Conservation (phyloP, 2,329 filamentous ascomycete genomes). For the Cladosporium halotolerans region DNA sequence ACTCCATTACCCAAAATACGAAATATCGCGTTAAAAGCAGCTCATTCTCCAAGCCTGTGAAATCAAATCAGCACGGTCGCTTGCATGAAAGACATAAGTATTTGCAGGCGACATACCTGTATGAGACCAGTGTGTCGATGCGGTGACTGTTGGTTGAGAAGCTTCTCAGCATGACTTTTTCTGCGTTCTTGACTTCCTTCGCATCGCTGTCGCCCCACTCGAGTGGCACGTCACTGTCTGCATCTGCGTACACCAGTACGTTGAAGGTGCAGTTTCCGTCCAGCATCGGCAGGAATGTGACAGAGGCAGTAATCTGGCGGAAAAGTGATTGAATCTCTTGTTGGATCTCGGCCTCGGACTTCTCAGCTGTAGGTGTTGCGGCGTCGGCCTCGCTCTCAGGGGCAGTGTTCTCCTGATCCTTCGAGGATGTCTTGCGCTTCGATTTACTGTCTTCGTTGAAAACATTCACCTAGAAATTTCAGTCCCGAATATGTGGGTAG, state of each 20-base stretch:
- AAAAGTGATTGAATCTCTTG: constrained; percentile 94
- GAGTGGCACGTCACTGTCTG: constrained; percentile 90
- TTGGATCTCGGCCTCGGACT: constrained; percentile 91
- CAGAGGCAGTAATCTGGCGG: constrained; percentile 93
- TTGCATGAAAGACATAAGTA: not conserved
- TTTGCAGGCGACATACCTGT: constrained; percentile 47
- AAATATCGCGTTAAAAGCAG: not conserved
- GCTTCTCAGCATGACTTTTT: constrained; percentile 89
- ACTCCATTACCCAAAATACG: constrained; percentile 4
- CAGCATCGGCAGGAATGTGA: constrained; percentile 92
- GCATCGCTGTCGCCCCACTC: constrained; percentile 99
- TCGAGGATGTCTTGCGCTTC: constrained; percentile 28
- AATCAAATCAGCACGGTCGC: not conserved
- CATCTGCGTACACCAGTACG: constrained; percentile 94
- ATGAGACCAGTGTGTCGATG: constrained; percentile 93
- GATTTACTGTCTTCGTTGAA: constrained; percentile 36
- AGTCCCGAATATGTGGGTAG: not conserved
- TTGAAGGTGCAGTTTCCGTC: constrained; percentile 97
- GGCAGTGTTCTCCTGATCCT: constrained; percentile 65
- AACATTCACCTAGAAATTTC: constrained; percentile 22
- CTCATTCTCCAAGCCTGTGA: constrained; percentile 4
- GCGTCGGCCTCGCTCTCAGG: constrained; percentile 17
- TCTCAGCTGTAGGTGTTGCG: constrained; percentile 47
- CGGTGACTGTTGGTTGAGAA: constrained; percentile 94
- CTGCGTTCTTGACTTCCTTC: constrained; percentile 89